Evolutionary conservation across 495 filamentous ascomycete species (phyloP), one percentile per base, ranked within the genome.

Genomic region (Parachaetomium inaequale): DNA sequence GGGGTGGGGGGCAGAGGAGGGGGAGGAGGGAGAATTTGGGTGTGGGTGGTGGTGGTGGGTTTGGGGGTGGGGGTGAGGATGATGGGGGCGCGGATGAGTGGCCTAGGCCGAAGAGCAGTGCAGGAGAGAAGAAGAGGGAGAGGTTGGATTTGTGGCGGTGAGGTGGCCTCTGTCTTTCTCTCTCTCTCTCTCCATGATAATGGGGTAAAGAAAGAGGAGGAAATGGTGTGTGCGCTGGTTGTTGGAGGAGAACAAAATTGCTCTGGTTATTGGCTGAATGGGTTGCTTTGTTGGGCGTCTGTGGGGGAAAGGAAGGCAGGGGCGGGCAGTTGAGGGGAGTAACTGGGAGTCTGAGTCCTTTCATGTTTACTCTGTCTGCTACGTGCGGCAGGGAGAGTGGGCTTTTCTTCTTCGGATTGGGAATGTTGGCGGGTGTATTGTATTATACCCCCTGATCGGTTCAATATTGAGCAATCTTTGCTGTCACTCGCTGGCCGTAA

Each of bases 1-100:
- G 88, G 6, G 86, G 95, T 32, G 90, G 90, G 2, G 79, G 73
- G 21, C 56, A 66, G 66, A 60, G 38, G 52, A 52, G 28, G 56
- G 50, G 51, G 10, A 31, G 36, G 8, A 45, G 46, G 50, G 32
- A 14, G 45, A 8, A 7, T 28, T 61, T 14, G 40, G 8, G 14
- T 62, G n/a, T 32, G 34, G 21, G 40, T 11, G 55, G 55, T 25
- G 51, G 43, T 17, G 55, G 70, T 61, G 58, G 53, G 31, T 32
- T 32, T 32, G 31, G 8, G 31, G 31, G 12, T 40, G 7, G 55
- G 15, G 12, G 23, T 28, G 59, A 32, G 54, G 50, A 56, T 49
- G 51, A 29, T 21, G 54, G 19, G 21, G 69, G 59, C 23, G 75
- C 68, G 60, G 76, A 79, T 49, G 63, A 72, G 42, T 80, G 78